Evolutionary conservation across 2,329 filamentous ascomycete genomes (phyloP), one percentile per base, ranked within the genome.

Genomic region (Sclerotiophoma versabilis): DNA sequence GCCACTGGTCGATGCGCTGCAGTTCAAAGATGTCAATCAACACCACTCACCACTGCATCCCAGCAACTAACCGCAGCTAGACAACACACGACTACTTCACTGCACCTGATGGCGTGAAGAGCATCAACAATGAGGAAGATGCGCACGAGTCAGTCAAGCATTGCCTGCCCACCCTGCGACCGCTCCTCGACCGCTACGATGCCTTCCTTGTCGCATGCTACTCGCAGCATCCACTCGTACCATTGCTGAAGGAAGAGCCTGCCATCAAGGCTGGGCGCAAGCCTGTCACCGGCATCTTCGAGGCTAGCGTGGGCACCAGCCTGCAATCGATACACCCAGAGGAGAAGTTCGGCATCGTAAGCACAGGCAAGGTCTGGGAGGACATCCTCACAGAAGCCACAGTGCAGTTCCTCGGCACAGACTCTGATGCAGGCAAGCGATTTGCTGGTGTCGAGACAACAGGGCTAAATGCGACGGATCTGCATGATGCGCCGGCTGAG

Each of bases 191-290:
- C 2, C 64, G 76, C 23, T 86, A 91, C 72, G 87, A 95, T 68
- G 92, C 83, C n/a, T 87, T 96, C 58, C 82, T 97, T 0, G 83
- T 97, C 2, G 92, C 92, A 17, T 97, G 93, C 77, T 98, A 91
- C 78, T 95, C 90, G 55, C 86, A 89, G 1, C 92, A 97, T 69
- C 87, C 89, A 0, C 82, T 97, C 0, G 90, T 96, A 0, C 73
- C 80, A 0, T 74, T 81, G 42, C 77, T 96, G 10, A 81, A 80
- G 54, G 60, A 76, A n/a, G 66, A 77, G 12, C 74, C 79, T 11
- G 59, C 69, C 1, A 65, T 72, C 46, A 75, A 72, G 5, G 54
- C 62, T 12, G 61, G 59, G 9, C 73, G 71, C 54, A 83, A 77
- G 74, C 83, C 85, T 27, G 87, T 92, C 5, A 87, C 85, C 0